Base-by-base conservation (phyloP, 2,329 filamentous ascomycete species). In the Colletotrichum tamarilloi region DNA sequence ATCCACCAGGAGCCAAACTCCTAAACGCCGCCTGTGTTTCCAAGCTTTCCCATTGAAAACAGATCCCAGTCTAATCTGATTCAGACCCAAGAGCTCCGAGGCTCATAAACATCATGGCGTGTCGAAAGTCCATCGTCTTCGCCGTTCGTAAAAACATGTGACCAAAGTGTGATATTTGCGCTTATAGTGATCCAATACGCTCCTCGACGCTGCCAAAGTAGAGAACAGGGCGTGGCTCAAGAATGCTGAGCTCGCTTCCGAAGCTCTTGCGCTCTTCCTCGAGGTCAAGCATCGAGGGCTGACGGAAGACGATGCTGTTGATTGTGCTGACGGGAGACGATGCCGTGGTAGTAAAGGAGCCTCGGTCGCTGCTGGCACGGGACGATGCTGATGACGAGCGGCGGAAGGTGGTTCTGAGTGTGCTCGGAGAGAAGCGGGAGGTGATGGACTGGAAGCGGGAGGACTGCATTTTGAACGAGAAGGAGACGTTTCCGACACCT, bases 201-300 rank as follows among this genome's bases (percentile, higher is more conserved):
- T 91, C 90, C 81, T 92, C 90, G 60, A 92, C 80, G 52, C 90
- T 89, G 75, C 88, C 89, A 87, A 90, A 92, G 82, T 91, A 91
- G 66, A 91, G 88, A 46, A 91, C 85, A 12, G 90, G 90, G 56
- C 90, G 83, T 2, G 90, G 90, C 81, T 92, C 90, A 30, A 92
- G 85, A 22, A 92, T 83, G 76, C 84, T 85, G 9, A 92, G 83
- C 77, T 89, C 89, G 64, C 83, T 83, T 11, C 85, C 84, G 67
- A 89, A 90, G 76, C 81, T 85, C 77, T 81, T 83, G 75, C 85
- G 86, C 81, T 92, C 90, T 77, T 89, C 88, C 77, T 91, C 88
- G 74, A 90, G 82, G 77, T 87, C 85, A n/a, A 88, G 78, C 75
- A 90, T 86, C 22, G 87, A 90, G 14, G 88, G 87, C 76, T 89